These are phyloP conservation scores for Fusarium robinianum DNA, from an alignment of 2,329 filamentous ascomycete species.

Conservation along the genomic window DNA sequence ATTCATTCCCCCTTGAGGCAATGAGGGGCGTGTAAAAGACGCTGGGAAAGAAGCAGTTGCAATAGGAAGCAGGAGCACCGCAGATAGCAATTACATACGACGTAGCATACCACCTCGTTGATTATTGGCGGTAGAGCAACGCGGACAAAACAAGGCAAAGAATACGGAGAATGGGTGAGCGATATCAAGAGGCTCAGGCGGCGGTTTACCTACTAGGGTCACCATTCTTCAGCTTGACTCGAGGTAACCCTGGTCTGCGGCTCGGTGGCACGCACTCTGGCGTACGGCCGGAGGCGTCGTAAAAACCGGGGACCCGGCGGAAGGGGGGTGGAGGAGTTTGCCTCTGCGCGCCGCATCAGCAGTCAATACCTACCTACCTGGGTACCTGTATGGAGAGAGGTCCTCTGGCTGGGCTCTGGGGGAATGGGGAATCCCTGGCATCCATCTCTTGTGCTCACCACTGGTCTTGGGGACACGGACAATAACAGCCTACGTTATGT, in stretches of 20 bases:
- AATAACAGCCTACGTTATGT: slow-evolving; percentile 25
- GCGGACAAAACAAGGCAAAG: no score
- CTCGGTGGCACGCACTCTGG: no score
- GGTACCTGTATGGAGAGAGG: no score
- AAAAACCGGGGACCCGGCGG: slow-evolving; percentile 9
- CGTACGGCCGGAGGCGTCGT: no score
- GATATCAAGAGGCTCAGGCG: no score
- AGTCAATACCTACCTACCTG: no score
- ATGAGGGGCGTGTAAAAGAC: slow-evolving; percentile 21
- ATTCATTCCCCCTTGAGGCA: slow-evolving; percentile 28
- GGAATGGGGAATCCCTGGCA: background rate
- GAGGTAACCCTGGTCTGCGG: slow-evolving; percentile 22
- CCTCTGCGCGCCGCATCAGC: slow-evolving; percentile 18
- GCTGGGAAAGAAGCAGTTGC: slow-evolving; percentile 18
- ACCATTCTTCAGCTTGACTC: background rate
- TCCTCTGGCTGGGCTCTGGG: no score
- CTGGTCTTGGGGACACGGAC: slow-evolving; percentile 1
- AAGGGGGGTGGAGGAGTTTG: slow-evolving; percentile 12
- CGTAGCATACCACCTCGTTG: no score
- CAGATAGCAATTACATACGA: no score
- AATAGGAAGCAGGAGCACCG: slow-evolving; percentile 4
- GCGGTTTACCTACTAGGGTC: background rate
- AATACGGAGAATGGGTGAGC: slow-evolving; percentile 8
- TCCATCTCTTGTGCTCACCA: slow-evolving; percentile 1
- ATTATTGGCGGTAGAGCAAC: no score